Conservation (phyloP, 176 grass and related monocot species). For the Aechmea fasciata region DNA sequence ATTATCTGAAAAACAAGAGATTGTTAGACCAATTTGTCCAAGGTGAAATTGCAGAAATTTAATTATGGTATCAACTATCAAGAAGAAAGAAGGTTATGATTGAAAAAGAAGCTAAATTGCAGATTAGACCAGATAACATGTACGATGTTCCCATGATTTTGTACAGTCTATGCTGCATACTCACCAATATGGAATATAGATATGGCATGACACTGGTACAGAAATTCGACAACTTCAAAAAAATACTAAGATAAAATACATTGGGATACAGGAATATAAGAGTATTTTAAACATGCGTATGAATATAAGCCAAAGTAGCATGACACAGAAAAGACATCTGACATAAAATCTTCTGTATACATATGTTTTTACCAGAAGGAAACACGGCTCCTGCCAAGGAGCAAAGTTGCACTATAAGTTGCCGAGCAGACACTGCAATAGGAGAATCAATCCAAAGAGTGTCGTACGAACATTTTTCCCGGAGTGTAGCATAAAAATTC, state of each 20-base stretch:
- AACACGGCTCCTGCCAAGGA: conserved; percentile 83
- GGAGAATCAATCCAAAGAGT: conserved; percentile 87
- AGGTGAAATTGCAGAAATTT: background rate
- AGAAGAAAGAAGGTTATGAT: background rate
- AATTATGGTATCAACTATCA: background rate
- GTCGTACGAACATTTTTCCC: conserved; percentile 74
- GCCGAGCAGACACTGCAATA: conserved; percentile 61
- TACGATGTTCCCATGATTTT: too few species aligned
- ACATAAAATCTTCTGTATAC: background rate
- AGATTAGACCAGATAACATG: too few species aligned
- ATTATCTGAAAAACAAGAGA: conserved; percentile 40
- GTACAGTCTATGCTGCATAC: too few species aligned
- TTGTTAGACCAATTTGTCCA: background rate
- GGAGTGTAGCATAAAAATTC: conserved; percentile 68
- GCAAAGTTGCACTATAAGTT: conserved; percentile 89
- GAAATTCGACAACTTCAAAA: too few species aligned
- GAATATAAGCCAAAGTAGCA: background rate
- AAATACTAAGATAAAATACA: too few species aligned
- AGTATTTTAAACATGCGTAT: background rate
- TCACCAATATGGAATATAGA: too few species aligned
- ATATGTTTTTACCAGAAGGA: conserved; percentile 49
- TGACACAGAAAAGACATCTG: background rate
- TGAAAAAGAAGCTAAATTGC: too few species aligned
- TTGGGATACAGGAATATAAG: too few species aligned
- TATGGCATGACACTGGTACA: too few species aligned